phyloP scores from a whole-genome alignment of 352 stramenopile genomes.

The Phytophthora cryptogea region DNA sequence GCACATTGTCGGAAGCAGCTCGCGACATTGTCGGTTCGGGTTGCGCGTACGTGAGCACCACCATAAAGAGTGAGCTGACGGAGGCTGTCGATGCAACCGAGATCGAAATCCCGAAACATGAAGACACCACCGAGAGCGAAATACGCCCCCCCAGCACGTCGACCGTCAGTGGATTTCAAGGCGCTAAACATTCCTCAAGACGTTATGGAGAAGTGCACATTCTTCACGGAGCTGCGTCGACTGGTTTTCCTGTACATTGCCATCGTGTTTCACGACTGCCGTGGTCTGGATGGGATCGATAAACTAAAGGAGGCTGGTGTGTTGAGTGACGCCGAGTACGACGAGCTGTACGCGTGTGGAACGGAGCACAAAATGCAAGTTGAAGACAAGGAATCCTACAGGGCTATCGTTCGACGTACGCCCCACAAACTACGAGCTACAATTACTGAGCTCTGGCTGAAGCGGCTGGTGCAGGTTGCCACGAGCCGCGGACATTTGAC shows the following conservation, averaged over 20 bases:
- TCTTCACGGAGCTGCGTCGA: constrained; percentile 74
- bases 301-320: constrained; percentile 62
- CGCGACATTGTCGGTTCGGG: constrained; percentile 74
- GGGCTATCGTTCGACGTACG: constrained; percentile 60
- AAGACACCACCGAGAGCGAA: constrained; percentile 6
- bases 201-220: constrained; percentile 75
- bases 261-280: constrained; percentile 82
- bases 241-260: constrained; percentile 86
- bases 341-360: constrained; percentile 73
- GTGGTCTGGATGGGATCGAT: constrained; percentile 69
- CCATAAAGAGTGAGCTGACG: constrained; percentile 30
- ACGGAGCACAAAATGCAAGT: constrained; percentile 55
- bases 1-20: constrained; percentile 61
- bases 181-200: constrained; percentile 48
- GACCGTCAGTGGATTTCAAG: constrained; percentile 17
- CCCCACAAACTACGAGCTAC: constrained; percentile 75
- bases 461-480: constrained; percentile 71
- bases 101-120: constrained; percentile 1
- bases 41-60: constrained; percentile 67
- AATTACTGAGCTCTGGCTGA: constrained; percentile 83
- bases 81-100: constrained; percentile 3
- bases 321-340: constrained; percentile 66
- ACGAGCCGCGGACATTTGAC: constrained; percentile 64
- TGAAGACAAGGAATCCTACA: constrained; percentile 45
- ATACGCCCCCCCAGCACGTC: not conserved